A percentile compares a stretch with the other conserved stretches of the same genome.
Evolutionary conservation across 352 stramenopile species (phyloP).

Genomic region (Phytophthora chlamydospora): DNA sequence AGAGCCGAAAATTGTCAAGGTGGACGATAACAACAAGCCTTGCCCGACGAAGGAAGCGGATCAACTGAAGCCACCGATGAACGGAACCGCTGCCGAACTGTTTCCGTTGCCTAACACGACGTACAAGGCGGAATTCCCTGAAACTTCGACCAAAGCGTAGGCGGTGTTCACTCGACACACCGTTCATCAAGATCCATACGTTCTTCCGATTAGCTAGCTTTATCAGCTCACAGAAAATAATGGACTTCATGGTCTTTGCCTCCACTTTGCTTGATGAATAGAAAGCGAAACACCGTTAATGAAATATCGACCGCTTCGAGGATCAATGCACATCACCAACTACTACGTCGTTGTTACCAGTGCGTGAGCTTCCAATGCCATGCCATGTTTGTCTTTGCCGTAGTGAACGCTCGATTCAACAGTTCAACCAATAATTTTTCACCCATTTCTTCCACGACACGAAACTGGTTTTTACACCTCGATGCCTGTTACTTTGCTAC

Average conservation of each 20-base stretch:
- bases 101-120: conserved; percentile 34
- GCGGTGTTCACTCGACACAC: not conserved
- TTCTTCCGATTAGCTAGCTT: conserved; percentile 10
- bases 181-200: conserved; percentile 4
- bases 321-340: no score
- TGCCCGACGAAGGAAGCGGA: not conserved
- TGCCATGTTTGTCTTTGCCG: no score
- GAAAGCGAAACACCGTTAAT: no score
- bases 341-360: no score
- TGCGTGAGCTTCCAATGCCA: no score
- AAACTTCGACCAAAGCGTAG: conserved; percentile 13
- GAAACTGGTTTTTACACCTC: not conserved
- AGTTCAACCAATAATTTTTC: no score
- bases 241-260: no score
- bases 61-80: conserved; percentile 24
- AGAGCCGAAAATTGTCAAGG: conserved; percentile 15
- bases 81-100: conserved; percentile 13
- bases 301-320: no score
- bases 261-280: no score
- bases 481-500: conserved; percentile 19
- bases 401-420: no score
- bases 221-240: not conserved
- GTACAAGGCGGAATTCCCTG: conserved; percentile 23
- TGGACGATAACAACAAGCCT: conserved; percentile 1
- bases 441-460: not conserved